Base-by-base conservation (phyloP, 345 rosid species). In the Arabidopsis suecica region DNA sequence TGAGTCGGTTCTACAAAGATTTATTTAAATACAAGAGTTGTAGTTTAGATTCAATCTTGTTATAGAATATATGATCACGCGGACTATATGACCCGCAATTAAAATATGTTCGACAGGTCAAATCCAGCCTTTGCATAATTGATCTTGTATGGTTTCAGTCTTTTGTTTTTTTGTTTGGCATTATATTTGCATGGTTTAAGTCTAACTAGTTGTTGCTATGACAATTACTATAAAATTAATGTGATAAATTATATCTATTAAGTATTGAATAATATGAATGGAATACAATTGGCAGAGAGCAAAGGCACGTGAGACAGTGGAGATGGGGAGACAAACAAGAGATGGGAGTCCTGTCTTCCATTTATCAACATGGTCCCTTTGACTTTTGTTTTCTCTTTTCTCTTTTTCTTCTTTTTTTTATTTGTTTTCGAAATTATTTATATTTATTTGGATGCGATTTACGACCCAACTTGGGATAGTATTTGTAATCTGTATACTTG, bases 261-360 rank as follows among this genome's bases (percentile, higher is more conserved):
- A 65, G 30, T 73, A 56, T 3, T 49, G 25, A 58, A 30, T 72
- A 58, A 30, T 72, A 3, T 25, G 67, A 59, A 58, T 63, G 77
- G 51, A 36, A 64, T 56, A 30, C 41, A 51, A 59, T 7, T 51
- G 49, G 75, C 82, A 89, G 88, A 84, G 87, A 72, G 88, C 81
- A 72, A 87, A 83, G 82, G 88, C 85, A 68, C 67, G 77, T 55
- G 88, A 87, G 70, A 74, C 86, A 41, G 79, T 83, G 69, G 88
- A 81, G 67, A 37, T 84, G 61, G 88, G 84, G 76, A 86, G 83
- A 73, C 61, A 82, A 78, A 67, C 74, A 68, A 84, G 74, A 74
- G 80, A 82, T 73, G 88, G 83, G 75, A 68, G 81, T 66, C 85
- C 81, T 69, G 86, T 80, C 57, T 37, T 79, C 87, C 78, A 74